Evolutionary conservation across 169 alveolate species (phyloP).

Genomic region (Perkinsus marinus): DNA sequence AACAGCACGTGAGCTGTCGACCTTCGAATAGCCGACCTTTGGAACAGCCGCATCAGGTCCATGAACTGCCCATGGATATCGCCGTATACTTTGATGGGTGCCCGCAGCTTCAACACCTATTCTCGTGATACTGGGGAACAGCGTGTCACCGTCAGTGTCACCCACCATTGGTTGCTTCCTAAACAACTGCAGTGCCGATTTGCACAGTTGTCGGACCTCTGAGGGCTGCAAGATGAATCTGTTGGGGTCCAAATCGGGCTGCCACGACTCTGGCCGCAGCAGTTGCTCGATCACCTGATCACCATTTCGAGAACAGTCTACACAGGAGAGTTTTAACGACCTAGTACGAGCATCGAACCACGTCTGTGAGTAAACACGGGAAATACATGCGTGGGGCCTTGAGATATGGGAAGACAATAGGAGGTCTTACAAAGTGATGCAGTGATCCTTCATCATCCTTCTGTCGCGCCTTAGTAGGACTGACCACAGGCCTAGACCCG

Average conservation of each 20-base stretch:
- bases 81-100: constrained; percentile 94
- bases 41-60: constrained; percentile 91
- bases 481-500: not conserved
- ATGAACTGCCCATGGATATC: constrained; percentile 97
- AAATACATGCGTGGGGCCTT: constrained; percentile 7
- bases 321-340: too few species aligned
- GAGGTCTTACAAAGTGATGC: not conserved
- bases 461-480: not conserved
- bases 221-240: not conserved
- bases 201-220: not conserved
- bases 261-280: not conserved
- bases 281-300: not conserved
- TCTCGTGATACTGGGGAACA: constrained; percentile 71
- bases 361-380: constrained; percentile 18
- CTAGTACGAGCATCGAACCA: too few species aligned
- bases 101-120: constrained; percentile 85
- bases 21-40: constrained; percentile 16
- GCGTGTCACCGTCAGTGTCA: constrained; percentile 5
- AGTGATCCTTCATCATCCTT: not conserved
- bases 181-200: constrained; percentile 24
- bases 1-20: constrained; percentile 7
- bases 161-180: constrained; percentile 17
- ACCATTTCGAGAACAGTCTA: not conserved
- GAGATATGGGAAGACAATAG: not conserved
- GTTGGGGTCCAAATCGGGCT: not conserved